A percentile compares a stretch with the other conserved stretches of the same genome.
Conservation (phyloP, 2,329 filamentous ascomycete species). For the Neophaeococcomyces mojaviensis region DNA sequence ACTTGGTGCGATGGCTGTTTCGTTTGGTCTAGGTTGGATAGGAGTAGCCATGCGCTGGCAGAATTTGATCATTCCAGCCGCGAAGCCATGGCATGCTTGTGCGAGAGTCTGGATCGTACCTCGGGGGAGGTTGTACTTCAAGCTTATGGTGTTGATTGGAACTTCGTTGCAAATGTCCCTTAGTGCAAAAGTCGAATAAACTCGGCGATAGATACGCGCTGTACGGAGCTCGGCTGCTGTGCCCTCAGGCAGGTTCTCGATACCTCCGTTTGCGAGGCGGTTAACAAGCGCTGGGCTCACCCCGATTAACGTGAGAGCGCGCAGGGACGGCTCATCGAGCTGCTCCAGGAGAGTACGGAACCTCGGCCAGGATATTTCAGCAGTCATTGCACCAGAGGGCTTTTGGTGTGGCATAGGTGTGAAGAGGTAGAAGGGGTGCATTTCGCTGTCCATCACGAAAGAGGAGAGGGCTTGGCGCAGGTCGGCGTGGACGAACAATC, state of each 20-base stretch:
- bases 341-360: slow-evolving; percentile 64
- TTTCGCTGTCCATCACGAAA: slow-evolving; percentile 73
- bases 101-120: slow-evolving; percentile 65
- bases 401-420: slow-evolving; percentile 56
- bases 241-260: slow-evolving; percentile 49
- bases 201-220: slow-evolving; percentile 60
- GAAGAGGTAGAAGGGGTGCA: slow-evolving; percentile 72
- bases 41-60: slow-evolving; percentile 58
- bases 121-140: slow-evolving; percentile 62
- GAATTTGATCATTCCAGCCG: slow-evolving; percentile 71
- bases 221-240: slow-evolving; percentile 54
- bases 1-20: neutral
- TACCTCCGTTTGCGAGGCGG: slow-evolving; percentile 57
- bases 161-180: slow-evolving; percentile 71
- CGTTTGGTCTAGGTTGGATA: neutral
- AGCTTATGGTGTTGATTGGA: slow-evolving; percentile 61
- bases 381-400: slow-evolving; percentile 32
- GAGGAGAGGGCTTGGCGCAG: slow-evolving; percentile 58
- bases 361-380: slow-evolving; percentile 61
- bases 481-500: slow-evolving; percentile 64
- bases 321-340: slow-evolving; percentile 63
- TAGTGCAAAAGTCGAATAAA: slow-evolving; percentile 70
- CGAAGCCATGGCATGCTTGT: slow-evolving; percentile 70
- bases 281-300: slow-evolving; percentile 61
- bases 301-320: slow-evolving; percentile 61